phyloP scores from a whole-genome alignment of 1,139 yeast species.

The Debaryomyces sp. region DNA sequence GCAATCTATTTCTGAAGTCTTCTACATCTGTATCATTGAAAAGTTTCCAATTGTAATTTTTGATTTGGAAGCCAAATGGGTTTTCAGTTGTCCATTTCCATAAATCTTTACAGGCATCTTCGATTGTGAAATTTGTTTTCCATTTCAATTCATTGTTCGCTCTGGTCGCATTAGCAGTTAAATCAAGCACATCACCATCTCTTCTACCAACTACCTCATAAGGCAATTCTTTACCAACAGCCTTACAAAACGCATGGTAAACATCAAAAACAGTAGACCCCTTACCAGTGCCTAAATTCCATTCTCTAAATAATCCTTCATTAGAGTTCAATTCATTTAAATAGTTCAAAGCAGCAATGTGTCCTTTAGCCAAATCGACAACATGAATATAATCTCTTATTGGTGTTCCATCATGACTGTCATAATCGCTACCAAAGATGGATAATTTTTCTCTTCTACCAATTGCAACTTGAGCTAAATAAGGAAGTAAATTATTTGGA shows the following conservation, averaged over 20 bases:
- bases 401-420: conserved; percentile 78
- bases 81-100: conserved; percentile 79
- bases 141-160: conserved; percentile 70
- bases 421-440: conserved; percentile 70
- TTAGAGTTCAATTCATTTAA: conserved; percentile 42
- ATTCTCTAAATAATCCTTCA: conserved; percentile 65
- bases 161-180: conserved; percentile 71
- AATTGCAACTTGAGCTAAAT: conserved; percentile 75
- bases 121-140: conserved; percentile 59
- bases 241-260: conserved; percentile 64
- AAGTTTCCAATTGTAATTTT: conserved; percentile 38
- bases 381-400: conserved; percentile 84
- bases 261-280: conserved; percentile 81
- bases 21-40: conserved; percentile 26
- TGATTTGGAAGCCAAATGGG: conserved; percentile 61
- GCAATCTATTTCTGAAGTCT: conserved; percentile 39
- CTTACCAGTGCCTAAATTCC: conserved; percentile 84
- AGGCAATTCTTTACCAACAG: conserved; percentile 69
- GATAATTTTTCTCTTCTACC: conserved; percentile 68
- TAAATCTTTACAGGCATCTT: conserved; percentile 69
- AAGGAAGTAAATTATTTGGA: conserved; percentile 77
- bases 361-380: conserved; percentile 81
- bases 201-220: conserved; percentile 68
- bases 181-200: conserved; percentile 76
- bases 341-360: conserved; percentile 68